Evolutionary conservation across 192 early-diverging fungal species (phyloP), one percentile per base, ranked within the genome.

Genomic region (Mortierella antarctica): DNA sequence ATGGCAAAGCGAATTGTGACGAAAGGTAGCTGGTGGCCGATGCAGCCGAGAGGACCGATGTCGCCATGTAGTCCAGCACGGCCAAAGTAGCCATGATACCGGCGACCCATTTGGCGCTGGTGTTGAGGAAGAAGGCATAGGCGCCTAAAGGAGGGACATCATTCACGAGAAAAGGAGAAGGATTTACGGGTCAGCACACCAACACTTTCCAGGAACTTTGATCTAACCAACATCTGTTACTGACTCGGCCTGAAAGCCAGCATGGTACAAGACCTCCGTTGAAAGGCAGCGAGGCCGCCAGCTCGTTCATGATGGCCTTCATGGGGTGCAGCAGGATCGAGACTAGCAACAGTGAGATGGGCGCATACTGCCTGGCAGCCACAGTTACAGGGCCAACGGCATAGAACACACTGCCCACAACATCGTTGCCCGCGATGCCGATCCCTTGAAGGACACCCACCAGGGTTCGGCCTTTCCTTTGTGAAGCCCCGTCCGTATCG

Each of bases 371-470:
- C 39, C 87, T 88, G 6, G 89, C 82, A 12, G 77, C 81, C n/a
- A 81, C 50, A 7, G 82, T 72, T 21, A 70, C 65, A 6, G 84
- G 69, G 1, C 87, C 89, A 13, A 89, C 54, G 2, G 86, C 84
- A 61, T 90, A 90, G 17, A 90, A 57, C 18, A 89, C 87, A 52
- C 83, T 83, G 7, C 86, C 89, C 50, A 85, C 75, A 42, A 90
- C 60, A 61, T 86, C 89, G 59, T 88, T 89, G 8, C 86, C 89
- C 17, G 87, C 79, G 68, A 86, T 87, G 7, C 83, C 74, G 23
- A 81, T 77, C 5, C 82, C 84, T 59, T 78, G 80, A 8, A 62
- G 44, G 40, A 62, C 31, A 3, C 31, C 31, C 1, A 31, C 31
- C 31, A 31, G 31, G 31, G 31, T 3, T 31, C 31, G 31, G 31